These are phyloP conservation scores for Sclerotinia glacialis DNA, from an alignment of 2,329 filamentous ascomycete species.

Conservation along the genomic window DNA sequence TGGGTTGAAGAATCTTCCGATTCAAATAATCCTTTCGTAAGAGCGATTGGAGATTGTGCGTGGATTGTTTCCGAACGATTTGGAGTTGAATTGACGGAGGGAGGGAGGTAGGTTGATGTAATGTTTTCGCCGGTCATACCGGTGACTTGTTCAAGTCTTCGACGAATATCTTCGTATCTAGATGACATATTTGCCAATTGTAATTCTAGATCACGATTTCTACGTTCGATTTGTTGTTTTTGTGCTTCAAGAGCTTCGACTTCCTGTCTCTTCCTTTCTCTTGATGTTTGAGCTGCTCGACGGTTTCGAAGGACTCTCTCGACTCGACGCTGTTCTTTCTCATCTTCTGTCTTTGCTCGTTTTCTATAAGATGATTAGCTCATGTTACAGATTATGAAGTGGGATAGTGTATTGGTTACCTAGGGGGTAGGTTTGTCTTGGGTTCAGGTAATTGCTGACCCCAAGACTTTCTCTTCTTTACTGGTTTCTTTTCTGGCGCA, in stretches of 20 bases:
- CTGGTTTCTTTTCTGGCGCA: slow-evolving; percentile 62
- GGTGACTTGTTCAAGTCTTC: slow-evolving; percentile 33
- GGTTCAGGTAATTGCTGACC: slow-evolving; percentile 94
- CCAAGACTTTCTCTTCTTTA: slow-evolving; percentile 98
- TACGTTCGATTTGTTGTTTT: slow-evolving; percentile 63
- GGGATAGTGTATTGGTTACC: slow-evolving; percentile 51
- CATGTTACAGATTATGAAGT: slow-evolving; percentile 13
- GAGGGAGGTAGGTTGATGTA: slow-evolving; percentile 42
- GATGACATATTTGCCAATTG: slow-evolving; percentile 46
- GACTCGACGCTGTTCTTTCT: slow-evolving; percentile 96
- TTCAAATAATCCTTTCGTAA: slow-evolving; percentile 59
- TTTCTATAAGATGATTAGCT: slow-evolving; percentile 56
- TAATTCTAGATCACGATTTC: slow-evolving; percentile 68
- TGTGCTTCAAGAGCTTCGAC: slow-evolving; percentile 76
- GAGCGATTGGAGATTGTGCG: slow-evolving; percentile 46
- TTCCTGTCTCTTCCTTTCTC: slow-evolving; percentile 64
- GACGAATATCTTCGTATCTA: slow-evolving; percentile 33
- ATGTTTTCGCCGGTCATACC: slow-evolving; percentile 30
- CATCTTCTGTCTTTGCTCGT: slow-evolving; percentile 96
- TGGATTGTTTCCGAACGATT: slow-evolving; percentile 43
- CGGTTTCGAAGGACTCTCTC: slow-evolving; percentile 96
- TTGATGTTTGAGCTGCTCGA: slow-evolving; percentile 91
- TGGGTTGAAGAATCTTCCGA: slow-evolving; percentile 40
- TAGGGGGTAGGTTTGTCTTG: slow-evolving; percentile 91
- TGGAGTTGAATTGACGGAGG: slow-evolving; percentile 46